A percentile compares a stretch with the other conserved stretches of the same genome.
These are phyloP conservation scores for Mucuna pruriens DNA, from an alignment of 306 rosid genomes.

Conservation along the genomic window DNA sequence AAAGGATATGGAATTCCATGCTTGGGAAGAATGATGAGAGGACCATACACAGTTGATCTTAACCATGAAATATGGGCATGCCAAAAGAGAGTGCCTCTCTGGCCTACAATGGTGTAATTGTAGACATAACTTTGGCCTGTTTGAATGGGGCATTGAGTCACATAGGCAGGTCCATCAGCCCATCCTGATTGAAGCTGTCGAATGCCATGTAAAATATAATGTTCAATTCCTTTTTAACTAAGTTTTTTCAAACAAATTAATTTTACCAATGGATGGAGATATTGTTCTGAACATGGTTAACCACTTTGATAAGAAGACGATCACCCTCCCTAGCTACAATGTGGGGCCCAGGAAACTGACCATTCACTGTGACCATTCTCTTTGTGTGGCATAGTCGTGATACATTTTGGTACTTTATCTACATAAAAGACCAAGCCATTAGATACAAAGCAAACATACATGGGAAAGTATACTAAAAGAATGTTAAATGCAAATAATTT, in stretches of 20 bases:
- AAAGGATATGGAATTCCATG: no score
- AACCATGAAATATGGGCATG: no score
- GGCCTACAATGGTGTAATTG: no score
- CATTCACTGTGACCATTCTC: neutral
- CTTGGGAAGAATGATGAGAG: no score
- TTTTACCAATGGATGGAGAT: conserved; percentile 32
- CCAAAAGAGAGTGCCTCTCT: no score
- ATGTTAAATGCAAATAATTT: neutral
- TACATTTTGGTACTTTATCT: conserved; percentile 46
- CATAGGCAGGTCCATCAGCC: conserved; percentile 76
- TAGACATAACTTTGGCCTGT: conserved; percentile 60
- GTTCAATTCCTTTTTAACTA: neutral
- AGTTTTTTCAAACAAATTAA: neutral
- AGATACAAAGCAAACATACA: neutral
- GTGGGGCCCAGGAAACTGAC: neutral
- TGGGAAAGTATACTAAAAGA: neutral
- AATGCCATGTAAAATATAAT: neutral
- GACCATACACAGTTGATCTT: no score
- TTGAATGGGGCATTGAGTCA: conserved; percentile 76
- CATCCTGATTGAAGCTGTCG: conserved; percentile 52
- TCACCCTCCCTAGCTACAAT: neutral
- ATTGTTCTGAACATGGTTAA: neutral
- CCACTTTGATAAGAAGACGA: neutral
- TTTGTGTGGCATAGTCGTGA: neutral
- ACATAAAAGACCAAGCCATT: neutral